Conservation (phyloP, 331 rosid genomes). For the Acacia concinna region DNA sequence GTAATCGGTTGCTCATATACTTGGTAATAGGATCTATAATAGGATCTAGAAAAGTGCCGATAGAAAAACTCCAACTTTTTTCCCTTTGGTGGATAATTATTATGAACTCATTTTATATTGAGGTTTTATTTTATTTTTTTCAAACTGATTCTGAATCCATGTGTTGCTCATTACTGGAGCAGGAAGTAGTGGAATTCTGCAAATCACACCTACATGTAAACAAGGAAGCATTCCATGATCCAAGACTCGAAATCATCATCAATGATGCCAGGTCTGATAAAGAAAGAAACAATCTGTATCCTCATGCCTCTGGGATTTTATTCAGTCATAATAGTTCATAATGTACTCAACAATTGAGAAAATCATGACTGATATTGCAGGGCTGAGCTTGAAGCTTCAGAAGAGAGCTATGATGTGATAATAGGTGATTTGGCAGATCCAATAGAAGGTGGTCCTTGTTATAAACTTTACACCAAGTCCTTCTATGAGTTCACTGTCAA, state of each 20-base stretch:
- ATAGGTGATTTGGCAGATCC: conserved; percentile 96
- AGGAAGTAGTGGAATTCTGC: conserved; percentile 96
- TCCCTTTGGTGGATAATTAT: not conserved
- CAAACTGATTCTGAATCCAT: conserved; percentile 10
- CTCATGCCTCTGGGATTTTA: not conserved
- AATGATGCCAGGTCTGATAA: conserved; percentile 76
- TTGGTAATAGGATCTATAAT: too few relatives aligned
- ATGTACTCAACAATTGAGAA: conserved; percentile 9
- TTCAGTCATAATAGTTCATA: not conserved
- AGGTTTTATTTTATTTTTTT: too few relatives aligned
- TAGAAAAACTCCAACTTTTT: not conserved
- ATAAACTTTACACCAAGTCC: conserved; percentile 92
- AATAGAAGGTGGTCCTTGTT: conserved; percentile 95
- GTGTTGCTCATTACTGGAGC: conserved; percentile 35
- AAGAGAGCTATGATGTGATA: conserved; percentile 73
- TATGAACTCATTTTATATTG: not conserved
- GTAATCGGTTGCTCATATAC: too few relatives aligned
- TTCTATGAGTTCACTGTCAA: conserved; percentile 85
- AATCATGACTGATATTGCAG: conserved; percentile 36
- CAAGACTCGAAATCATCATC: conserved; percentile 77
- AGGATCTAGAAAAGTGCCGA: too few relatives aligned
- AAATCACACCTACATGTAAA: conserved; percentile 79
- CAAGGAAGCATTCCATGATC: conserved; percentile 84
- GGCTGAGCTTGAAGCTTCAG: conserved; percentile 69
- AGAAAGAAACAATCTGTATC: not conserved